Percentiles rank a stretch among this genome's conserved stretches.
These are phyloP conservation scores for Yarrowia porcina DNA, from an alignment of 805 yeast species.

Conservation along the genomic window DNA sequence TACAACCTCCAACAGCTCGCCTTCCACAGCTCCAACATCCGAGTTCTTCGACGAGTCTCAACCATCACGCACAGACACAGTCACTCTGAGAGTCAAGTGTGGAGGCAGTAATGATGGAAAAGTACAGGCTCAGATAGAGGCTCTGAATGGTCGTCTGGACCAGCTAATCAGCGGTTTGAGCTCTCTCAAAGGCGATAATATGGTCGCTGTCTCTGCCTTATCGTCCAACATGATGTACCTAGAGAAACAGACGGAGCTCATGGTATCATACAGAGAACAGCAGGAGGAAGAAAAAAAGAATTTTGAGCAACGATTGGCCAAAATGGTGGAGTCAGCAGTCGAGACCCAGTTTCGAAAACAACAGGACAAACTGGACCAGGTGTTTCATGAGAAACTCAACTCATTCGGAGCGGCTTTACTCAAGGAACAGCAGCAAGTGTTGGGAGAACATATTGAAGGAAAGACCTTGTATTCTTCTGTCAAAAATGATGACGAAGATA, in stretches of 20 bases:
- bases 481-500: neutral
- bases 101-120: neutral
- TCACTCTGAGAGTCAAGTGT: neutral
- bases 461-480: neutral
- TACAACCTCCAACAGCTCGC: neutral
- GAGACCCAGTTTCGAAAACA: neutral
- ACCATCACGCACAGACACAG: neutral
- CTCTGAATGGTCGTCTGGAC: neutral
- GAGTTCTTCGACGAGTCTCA: neutral
- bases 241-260: slow-evolving; percentile 13
- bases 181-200: slow-evolving; percentile 14
- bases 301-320: neutral
- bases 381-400: slow-evolving; percentile 5
- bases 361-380: neutral
- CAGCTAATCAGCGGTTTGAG: neutral
- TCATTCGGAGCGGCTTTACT: neutral
- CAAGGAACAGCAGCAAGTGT: neutral
- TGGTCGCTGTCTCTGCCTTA: neutral
- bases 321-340: neutral
- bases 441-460: neutral
- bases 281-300: neutral
- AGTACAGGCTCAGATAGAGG: neutral
- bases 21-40: neutral
- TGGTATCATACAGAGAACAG: slow-evolving; percentile 5
- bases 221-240: slow-evolving; percentile 12